These are phyloP conservation scores for Botrytis porri DNA, from an alignment of 2,329 filamentous ascomycete species.

Conservation along the genomic window DNA sequence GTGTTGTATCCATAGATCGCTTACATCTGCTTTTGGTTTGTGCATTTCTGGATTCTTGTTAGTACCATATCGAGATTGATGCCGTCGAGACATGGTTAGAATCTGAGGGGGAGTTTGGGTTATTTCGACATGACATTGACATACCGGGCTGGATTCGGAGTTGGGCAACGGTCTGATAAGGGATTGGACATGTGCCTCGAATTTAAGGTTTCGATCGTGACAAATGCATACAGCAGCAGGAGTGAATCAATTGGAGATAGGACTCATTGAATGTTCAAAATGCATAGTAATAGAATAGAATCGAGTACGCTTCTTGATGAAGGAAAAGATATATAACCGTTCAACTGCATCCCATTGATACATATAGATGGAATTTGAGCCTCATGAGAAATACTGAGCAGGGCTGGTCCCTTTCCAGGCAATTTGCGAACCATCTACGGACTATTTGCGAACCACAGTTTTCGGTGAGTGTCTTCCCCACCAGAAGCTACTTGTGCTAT, in stretches of 20 bases:
- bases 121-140: background rate
- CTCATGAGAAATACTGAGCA: background rate
- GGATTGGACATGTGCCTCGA: background rate
- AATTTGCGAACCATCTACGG: background rate
- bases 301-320: background rate
- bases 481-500: too few relatives aligned
- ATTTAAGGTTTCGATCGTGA: background rate
- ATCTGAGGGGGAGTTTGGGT: background rate
- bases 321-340: background rate
- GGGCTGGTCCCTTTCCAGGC: too few relatives aligned
- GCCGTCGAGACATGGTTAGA: background rate
- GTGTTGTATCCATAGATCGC: conserved; percentile 29
- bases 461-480: background rate
- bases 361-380: background rate
- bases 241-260: background rate
- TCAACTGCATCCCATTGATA: too few relatives aligned
- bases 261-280: background rate
- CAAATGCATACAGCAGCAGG: background rate
- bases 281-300: background rate
- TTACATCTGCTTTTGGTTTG: conserved; percentile 12
- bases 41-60: conserved; percentile 9
- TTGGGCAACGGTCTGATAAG: background rate
- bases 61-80: conserved; percentile 1
- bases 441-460: background rate
- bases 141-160: background rate